phyloP scores from a whole-genome alignment of 371 early-diverging fungal species.

The Coemansia sp. region DNA sequence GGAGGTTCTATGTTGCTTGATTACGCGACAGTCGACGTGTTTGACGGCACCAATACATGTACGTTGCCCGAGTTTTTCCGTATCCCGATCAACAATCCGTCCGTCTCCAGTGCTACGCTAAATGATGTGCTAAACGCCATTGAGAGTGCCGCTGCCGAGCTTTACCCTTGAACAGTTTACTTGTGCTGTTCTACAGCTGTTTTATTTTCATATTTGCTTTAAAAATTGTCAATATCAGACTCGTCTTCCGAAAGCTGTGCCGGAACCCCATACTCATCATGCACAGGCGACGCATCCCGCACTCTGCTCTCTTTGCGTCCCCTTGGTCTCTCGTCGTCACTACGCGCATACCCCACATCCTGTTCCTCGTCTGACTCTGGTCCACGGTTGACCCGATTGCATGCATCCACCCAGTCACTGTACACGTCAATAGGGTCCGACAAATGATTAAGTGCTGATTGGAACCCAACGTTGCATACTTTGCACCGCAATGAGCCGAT shows the following conservation, averaged over 20 bases:
- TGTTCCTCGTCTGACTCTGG: background rate
- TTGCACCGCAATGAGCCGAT: conserved; percentile 48
- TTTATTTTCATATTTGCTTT: background rate
- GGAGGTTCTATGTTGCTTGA: conserved; percentile 49
- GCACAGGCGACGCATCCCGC: background rate
- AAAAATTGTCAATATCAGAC: conserved; percentile 36
- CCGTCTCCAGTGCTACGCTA: conserved; percentile 58
- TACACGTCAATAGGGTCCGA: conserved; percentile 65
- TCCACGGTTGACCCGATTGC: conserved; percentile 55
- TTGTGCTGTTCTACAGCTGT: too few species aligned
- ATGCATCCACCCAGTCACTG: conserved; percentile 68
- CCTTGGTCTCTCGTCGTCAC: conserved; percentile 1
- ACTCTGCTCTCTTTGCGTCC: background rate
- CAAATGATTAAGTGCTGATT: conserved; percentile 47
- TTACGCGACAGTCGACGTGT: conserved; percentile 56
- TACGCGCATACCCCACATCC: background rate
- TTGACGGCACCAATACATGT: conserved; percentile 59
- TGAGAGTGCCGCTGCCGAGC: conserved; percentile 30
- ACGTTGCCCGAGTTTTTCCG: conserved; percentile 67
- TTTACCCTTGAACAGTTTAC: background rate
- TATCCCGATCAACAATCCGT: conserved; percentile 70
- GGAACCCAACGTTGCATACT: conserved; percentile 40
- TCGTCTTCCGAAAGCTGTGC: conserved; percentile 29
- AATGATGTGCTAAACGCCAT: conserved; percentile 60
- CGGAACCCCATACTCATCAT: conserved; percentile 24